Evolutionary conservation across 2,329 filamentous ascomycete species (phyloP), one percentile per base, ranked within the genome.

Genomic region (Uncinocarpus reesii): DNA sequence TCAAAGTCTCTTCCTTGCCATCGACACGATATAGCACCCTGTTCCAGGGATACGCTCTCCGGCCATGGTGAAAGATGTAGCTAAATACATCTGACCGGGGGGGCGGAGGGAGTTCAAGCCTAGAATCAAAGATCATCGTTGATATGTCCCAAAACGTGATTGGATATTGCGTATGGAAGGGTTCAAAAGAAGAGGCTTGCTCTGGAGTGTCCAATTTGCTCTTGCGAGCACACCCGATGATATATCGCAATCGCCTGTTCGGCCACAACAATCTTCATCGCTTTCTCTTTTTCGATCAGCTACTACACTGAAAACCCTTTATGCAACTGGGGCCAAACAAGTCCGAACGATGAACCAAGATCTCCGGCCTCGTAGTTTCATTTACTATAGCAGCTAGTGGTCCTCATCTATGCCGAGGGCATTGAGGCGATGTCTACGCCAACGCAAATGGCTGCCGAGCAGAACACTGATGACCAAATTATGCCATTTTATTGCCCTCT

Each of bases 1-100:
- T 56, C 41, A 56, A 49, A 10, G 52, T 56, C 18, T 48, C 40
- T 18, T 48, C 28, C n/a, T 29, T 50, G 13, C 46, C 36, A 47
- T 56, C 53, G 13, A 46, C 47, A 20, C 47, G 41, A 36, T 56
- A 56, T 8, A 56, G 26, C 15, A 56, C 51, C 13, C 51, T 40
- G 24, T 50, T 24, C 38, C 26, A 29, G 13, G 54, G 54, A 35
- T 56, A 56, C 10, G 28, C 29, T 18, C 52, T 36, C 44, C 50
- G 47, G 15, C 42, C 42, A 28, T 42, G 26, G 24, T 47, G 40
- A 35, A 56, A 56, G 48, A 56, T 47, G 38, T 55, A 56, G 28
- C 38, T 53, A 48, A 54, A 55, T 20, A 54, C 53, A 48, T 56
- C 54, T 6, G 24, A 35, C 10, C 28, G 28, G 20, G 42, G 42